Evolutionary conservation across 768 basidiomycete species (phyloP), one percentile per base, ranked within the genome.

Genomic region (Lactifluus pinguis): DNA sequence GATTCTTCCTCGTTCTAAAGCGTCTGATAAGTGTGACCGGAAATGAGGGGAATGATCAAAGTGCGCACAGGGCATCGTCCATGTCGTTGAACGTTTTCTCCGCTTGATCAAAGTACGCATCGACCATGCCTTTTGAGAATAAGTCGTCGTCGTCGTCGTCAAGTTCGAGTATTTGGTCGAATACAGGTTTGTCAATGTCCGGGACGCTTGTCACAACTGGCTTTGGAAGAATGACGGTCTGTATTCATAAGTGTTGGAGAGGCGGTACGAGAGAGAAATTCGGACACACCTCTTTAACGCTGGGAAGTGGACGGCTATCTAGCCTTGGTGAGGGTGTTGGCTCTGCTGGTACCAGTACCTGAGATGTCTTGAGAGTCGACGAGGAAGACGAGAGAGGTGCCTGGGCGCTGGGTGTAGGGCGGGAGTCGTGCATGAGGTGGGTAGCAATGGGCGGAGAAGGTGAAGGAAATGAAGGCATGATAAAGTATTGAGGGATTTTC

Each of bases 61-160:
- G 58, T 42, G 36, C 60, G 53, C 55, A 66, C 65, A 64, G 52
- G n/a, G 65, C 65, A 0, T 76, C 71, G 67, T 92, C 84, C 85
- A 99, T 95, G 39, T 85, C 73, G 9, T 73, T 69, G 61, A 99
- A 92, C 0, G 92, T 95, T 19, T 75, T 67, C 15, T 76, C 77
- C 0, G 90, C 92, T 72, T 99, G 97, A 1, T 74, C 72, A 70
- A 94, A 89, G 72, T 89, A 99, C 1, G 83, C 89, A 68, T 74
- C 71, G 14, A 86, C 86, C 85, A 98, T 95, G 44, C 74, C 82
- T 59, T 75, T 76, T 15, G 87, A 88, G 72, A 98, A 99, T 7
- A 86, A 85, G 58, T 77, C 79, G 59, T 83, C 87, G n/a, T 84
- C 89, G 9, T 93, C 94, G 70, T 92, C 97, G 68, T 92, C 97